Base-by-base conservation (phyloP, 257 asterid species). In the Prunella vulgaris region DNA sequence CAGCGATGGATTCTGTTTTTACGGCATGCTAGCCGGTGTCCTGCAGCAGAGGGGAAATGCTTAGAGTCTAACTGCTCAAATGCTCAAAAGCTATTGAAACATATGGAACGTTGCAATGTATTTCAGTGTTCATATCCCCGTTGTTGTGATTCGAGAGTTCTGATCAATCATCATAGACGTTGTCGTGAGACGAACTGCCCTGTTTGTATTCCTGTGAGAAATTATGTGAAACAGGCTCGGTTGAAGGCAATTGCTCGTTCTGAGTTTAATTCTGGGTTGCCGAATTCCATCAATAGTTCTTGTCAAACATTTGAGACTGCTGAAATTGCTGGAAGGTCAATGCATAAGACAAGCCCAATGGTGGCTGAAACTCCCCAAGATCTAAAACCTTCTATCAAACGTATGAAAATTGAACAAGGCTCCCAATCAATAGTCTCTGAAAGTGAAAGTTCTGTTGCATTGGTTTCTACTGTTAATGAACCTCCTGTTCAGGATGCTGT, bases 21-120 rank as follows among this genome's bases (percentile, higher is more conserved):
- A 80, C 66, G 81, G 60, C 99, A 94, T 85, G 99, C 99, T 67
- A 96, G 98, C 54, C 78, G 89, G 49, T 94, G 99, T 81, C 81
- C 92, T 42, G 87, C 89, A 80, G 83, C 88, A 35, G 89, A 79
- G 76, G 99, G 96, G 79, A 88, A 85, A 84, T 94, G 99, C 85
- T 87, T 65, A 44, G 99, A 88, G 56, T 53, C 78, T 52, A 32
- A 83, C 79, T 94, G 99, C 79, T 63, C 83, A 66, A 65, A 65
- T 7, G 92, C 66, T 71, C 97, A 89, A 73, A 81, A 79, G 68
- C 84, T 94, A 27, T 73, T 88, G 84, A 87, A 79, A 79, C 99
- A 94, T 80, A 80, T 89, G 82, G 83, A 85, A 40, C 72, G 68
- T 51, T 94, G 99, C 83, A 81, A 81, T 71, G 77, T 74, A 18